Percentiles rank a stretch among this genome's conserved stretches.
phyloP scores from a whole-genome alignment of 257 asterid genomes.

The Henckelia pumila region DNA sequence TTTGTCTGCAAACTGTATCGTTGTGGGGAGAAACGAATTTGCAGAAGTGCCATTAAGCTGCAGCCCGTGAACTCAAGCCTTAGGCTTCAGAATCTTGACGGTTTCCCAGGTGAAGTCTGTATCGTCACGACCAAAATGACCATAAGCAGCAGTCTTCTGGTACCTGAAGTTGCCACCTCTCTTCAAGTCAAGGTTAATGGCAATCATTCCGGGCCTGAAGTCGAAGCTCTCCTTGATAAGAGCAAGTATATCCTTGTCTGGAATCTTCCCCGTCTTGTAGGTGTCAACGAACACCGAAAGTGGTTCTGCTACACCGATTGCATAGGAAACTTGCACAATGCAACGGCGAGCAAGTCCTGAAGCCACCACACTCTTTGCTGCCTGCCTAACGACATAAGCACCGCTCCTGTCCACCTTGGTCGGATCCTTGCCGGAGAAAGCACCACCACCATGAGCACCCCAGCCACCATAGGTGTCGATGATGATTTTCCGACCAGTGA shows the following conservation, averaged over 20 bases:
- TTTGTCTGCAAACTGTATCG: slow-evolving; percentile 17
- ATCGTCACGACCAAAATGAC: slow-evolving; percentile 71
- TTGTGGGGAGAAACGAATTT: slow-evolving; percentile 5
- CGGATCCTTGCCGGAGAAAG: slow-evolving; percentile 69
- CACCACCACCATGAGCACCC: slow-evolving; percentile 82
- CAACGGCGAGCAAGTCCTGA: slow-evolving; percentile 73
- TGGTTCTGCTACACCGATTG: slow-evolving; percentile 76
- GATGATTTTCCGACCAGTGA: slow-evolving; percentile 60
- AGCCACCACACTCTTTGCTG: slow-evolving; percentile 68
- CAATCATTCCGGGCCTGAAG: slow-evolving; percentile 81
- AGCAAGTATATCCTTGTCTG: slow-evolving; percentile 58
- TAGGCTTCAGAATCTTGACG: slow-evolving; percentile 58
- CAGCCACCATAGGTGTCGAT: slow-evolving; percentile 72
- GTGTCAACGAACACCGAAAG: slow-evolving; percentile 65
- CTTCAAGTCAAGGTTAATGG: slow-evolving; percentile 57
- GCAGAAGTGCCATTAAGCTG: slow-evolving; percentile 4
- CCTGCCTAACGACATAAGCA: slow-evolving; percentile 67
- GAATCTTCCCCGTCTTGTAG: slow-evolving; percentile 58
- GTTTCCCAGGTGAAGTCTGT: slow-evolving; percentile 77
- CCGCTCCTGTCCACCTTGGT: slow-evolving; percentile 76
- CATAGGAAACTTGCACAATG: slow-evolving; percentile 66
- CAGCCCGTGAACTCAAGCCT: slow-evolving; percentile 34
- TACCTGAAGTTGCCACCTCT: slow-evolving; percentile 72
- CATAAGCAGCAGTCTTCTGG: slow-evolving; percentile 77
- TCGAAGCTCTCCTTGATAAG: slow-evolving; percentile 64